Percentiles rank a stretch among this genome's conserved stretches.
Evolutionary conservation across 129 eudicot genomes (phyloP).

Genomic region (Lonicera japonica): DNA sequence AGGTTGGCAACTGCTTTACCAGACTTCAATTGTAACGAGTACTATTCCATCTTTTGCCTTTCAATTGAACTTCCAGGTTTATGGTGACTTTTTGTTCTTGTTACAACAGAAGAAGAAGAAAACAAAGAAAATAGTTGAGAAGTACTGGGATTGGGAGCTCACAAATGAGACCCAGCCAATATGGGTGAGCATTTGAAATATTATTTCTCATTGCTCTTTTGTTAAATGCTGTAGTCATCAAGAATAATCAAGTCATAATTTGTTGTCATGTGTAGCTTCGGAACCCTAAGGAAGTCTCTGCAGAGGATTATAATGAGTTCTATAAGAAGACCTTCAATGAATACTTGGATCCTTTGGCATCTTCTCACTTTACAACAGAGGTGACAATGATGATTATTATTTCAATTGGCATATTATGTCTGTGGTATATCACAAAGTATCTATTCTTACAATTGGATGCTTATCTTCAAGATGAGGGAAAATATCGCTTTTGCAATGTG

Average conservation of each 20-base stretch:
- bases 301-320: slow-evolving; percentile 86
- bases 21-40: not conserved
- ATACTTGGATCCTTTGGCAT: slow-evolving; percentile 86
- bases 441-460: not conserved
- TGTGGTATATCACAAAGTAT: not conserved
- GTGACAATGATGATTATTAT: slow-evolving; percentile 21
- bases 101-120: slow-evolving; percentile 80
- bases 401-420: not conserved
- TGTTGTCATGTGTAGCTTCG: slow-evolving; percentile 61
- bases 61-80: not conserved
- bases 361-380: slow-evolving; percentile 98
- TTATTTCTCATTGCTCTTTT: not conserved
- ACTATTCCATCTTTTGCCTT: not conserved
- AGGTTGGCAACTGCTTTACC: slow-evolving; percentile 23
- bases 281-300: slow-evolving; percentile 79
- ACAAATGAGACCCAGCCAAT: slow-evolving; percentile 96
- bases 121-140: slow-evolving; percentile 86
- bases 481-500: too few relatives aligned
- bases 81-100: not conserved
- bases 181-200: slow-evolving; percentile 55
- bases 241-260: slow-evolving; percentile 5
- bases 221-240: not conserved
- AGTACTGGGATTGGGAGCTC: slow-evolving; percentile 98
- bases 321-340: slow-evolving; percentile 86
- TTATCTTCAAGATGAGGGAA: not conserved